A percentile compares a stretch with the other conserved stretches of the same genome.
These are phyloP conservation scores for Patellifolia procumbens DNA, from an alignment of 179 eudicot genomes.

Conservation along the genomic window DNA sequence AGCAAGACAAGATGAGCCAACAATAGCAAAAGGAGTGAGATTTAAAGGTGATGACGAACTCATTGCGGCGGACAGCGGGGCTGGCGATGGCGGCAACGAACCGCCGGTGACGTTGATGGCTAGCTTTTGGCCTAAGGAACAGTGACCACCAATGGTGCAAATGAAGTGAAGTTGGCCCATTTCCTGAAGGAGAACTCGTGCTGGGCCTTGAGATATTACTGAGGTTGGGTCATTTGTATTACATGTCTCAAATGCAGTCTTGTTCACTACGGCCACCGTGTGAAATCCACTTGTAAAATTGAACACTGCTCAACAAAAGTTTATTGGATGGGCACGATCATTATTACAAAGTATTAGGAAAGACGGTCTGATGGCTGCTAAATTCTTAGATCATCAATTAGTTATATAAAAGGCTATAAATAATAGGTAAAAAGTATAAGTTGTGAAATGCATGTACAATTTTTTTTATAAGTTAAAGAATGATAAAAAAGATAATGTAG, in stretches of 20 bases:
- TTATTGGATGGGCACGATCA: too few relatives aligned
- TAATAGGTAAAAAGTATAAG: too few relatives aligned
- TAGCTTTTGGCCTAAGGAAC: slow-evolving; percentile 28
- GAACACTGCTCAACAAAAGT: slow-evolving; percentile 25
- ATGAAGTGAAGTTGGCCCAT: slow-evolving; percentile 28
- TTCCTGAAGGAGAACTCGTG: slow-evolving; percentile 11
- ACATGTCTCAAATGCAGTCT: slow-evolving; percentile 23
- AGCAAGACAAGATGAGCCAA: neutral
- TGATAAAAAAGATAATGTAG: too few relatives aligned
- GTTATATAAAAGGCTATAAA: too few relatives aligned
- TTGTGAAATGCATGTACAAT: too few relatives aligned
- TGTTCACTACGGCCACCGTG: slow-evolving; percentile 34
- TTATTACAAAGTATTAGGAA: too few relatives aligned
- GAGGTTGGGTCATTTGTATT: slow-evolving; percentile 2
- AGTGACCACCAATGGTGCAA: slow-evolving; percentile 28
- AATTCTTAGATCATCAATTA: too few relatives aligned
- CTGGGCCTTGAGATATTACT: slow-evolving; percentile 18
- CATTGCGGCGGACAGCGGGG: neutral
- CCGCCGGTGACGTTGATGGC: slow-evolving; percentile 24
- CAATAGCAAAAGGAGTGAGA: neutral
- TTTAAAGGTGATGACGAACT: neutral
- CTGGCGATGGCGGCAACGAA: neutral
- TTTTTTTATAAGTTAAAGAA: too few relatives aligned
- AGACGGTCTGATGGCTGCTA: too few relatives aligned
- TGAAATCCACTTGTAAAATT: slow-evolving; percentile 32